phyloP scores from a whole-genome alignment of 495 filamentous ascomycete species.

The Mytilinidion resinicola region DNA sequence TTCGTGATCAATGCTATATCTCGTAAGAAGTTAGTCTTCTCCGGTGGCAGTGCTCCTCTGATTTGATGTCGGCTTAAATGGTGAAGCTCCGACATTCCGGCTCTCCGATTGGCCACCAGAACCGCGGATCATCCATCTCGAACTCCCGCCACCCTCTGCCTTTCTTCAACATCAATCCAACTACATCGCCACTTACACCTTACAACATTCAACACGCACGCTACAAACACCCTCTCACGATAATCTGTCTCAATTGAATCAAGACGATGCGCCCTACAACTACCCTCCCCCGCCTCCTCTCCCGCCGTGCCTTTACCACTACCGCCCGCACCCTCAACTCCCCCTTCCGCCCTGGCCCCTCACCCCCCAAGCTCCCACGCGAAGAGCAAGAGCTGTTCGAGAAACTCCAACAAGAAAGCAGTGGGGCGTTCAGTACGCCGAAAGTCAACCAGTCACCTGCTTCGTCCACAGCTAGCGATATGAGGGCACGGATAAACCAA shows the following conservation, averaged over 20 bases:
- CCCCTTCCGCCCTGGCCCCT: conserved; percentile 46
- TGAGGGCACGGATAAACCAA: conserved; percentile 33
- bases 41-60: too few species aligned
- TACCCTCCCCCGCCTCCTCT: conserved; percentile 16
- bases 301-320: conserved; percentile 25
- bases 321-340: conserved; percentile 15
- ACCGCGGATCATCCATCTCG: conserved; percentile 8
- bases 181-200: neutral
- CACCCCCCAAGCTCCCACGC: conserved; percentile 78
- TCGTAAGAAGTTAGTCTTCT: too few species aligned
- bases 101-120: conserved; percentile 22
- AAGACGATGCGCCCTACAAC: neutral
- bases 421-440: conserved; percentile 67
- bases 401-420: conserved; percentile 65
- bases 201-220: neutral
- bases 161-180: neutral
- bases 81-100: neutral
- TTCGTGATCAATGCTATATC: too few species aligned
- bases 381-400: conserved; percentile 93
- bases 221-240: neutral
- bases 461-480: conserved; percentile 3
- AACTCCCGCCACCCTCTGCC: neutral
- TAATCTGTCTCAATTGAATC: neutral
- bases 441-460: conserved; percentile 23
- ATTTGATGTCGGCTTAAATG: too few species aligned